Base-by-base conservation (phyloP, 2,329 filamentous ascomycete species). In the Diplodia seriata region DNA sequence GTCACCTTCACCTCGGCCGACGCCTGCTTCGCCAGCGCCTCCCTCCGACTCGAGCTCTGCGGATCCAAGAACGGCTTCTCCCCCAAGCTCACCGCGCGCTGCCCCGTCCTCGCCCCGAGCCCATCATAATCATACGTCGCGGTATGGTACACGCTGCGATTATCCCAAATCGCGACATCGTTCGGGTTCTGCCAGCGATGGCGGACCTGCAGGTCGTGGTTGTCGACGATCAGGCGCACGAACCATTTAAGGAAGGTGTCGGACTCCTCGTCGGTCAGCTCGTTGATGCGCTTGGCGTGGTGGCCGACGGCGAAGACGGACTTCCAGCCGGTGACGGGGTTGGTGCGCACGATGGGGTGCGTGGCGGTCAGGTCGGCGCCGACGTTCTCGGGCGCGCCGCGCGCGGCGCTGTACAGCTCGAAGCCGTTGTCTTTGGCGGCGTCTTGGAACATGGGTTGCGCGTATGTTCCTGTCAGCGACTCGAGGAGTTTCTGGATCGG, bases 161-260 rank as follows among this genome's bases (percentile, higher is more conserved):
- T 91, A 73, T 91, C 89, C 89, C 89, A 91, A 70, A 91, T 88
- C 1, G 87, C 85, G 71, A 84, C 75, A 72, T 84, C 82, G 69
- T 85, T 83, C 68, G 75, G 69, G 68, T 83, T 83, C 73, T 78
- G 75, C 84, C 84, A 86, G 69, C 81, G 78, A 70, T 82, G 80
- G n/a, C 84, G 72, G 4, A 85, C 82, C 71, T 84, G 83, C 62
- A 85, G 70, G 70, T 85, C 84, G 70, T 85, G 84, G 71, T 83
- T 85, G 65, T 84, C 78, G 0, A 77, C 74, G 4, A 86, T 77
- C 11, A 82, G 68, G 23, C 74, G 70, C 8, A 79, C 70, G 69
- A 85, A 82, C 76, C 78, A 81, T 64, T 81, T 77, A 59, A 84
- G 70, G 12, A 83, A 70, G 9, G 78, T 73, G 23, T 79, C 74